These are phyloP conservation scores for Mytilinidion resinicola DNA, from an alignment of 495 filamentous ascomycete species.

Conservation along the genomic window DNA sequence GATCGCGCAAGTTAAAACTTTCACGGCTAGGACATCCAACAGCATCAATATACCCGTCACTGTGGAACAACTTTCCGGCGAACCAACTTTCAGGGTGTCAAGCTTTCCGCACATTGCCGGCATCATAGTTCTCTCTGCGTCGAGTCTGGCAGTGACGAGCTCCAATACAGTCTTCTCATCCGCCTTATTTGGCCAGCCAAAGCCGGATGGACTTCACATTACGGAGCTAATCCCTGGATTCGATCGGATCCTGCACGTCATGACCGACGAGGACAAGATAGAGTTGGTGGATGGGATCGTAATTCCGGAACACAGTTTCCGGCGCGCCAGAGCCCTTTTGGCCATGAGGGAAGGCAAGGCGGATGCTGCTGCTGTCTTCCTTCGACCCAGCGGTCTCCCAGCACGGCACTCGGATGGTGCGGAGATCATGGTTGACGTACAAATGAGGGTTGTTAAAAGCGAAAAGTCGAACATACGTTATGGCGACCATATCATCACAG, in stretches of 20 bases:
- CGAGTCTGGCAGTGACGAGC: slow-evolving; percentile 72
- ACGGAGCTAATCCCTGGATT: slow-evolving; percentile 80
- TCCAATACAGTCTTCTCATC: slow-evolving; percentile 92
- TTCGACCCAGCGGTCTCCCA: slow-evolving; percentile 71
- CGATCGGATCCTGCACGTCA: slow-evolving; percentile 67
- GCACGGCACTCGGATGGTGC: slow-evolving; percentile 85
- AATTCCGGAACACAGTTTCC: slow-evolving; percentile 90
- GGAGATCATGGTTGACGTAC: slow-evolving; percentile 86
- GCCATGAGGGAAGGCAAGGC: slow-evolving; percentile 73
- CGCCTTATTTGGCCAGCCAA: slow-evolving; percentile 81
- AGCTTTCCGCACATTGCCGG: slow-evolving; percentile 97
- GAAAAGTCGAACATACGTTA: slow-evolving; percentile 48
- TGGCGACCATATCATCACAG: slow-evolving; percentile 43
- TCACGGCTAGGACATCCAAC: slow-evolving; percentile 69
- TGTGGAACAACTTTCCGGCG: slow-evolving; percentile 59
- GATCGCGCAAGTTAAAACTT: slow-evolving; percentile 64
- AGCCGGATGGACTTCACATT: slow-evolving; percentile 72
- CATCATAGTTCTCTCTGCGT: slow-evolving; percentile 80
- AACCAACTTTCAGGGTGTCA: slow-evolving; percentile 67
- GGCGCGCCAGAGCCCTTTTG: slow-evolving; percentile 76
- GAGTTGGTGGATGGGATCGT: slow-evolving; percentile 87
- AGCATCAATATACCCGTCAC: slow-evolving; percentile 72
- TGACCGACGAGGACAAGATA: slow-evolving; percentile 82
- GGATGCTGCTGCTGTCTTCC: slow-evolving; percentile 67
- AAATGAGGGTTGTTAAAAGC: slow-evolving; percentile 91